These are phyloP conservation scores for Fraxinus velutina DNA, from an alignment of 305 asterid genomes.

Conservation along the genomic window DNA sequence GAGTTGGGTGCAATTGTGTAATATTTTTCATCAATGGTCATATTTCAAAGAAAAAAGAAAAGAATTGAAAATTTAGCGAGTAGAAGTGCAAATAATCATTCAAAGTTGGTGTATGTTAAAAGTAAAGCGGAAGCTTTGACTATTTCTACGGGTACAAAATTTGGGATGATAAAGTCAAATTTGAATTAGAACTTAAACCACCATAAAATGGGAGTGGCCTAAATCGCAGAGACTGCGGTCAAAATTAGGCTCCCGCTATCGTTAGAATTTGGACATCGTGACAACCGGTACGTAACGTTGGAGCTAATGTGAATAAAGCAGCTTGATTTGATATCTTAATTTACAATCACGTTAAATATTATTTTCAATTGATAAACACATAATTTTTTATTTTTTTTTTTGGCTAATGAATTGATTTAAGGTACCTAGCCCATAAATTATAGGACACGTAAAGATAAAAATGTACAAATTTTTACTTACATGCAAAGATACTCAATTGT, in stretches of 20 bases:
- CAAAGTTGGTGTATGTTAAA: not conserved
- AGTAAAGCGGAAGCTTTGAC: not conserved
- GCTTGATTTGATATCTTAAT: not conserved
- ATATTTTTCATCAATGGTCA: not conserved
- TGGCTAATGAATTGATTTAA: not conserved
- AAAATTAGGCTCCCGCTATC: not conserved
- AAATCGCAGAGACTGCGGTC: not conserved
- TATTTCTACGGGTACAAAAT: not conserved
- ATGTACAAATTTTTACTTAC: not conserved
- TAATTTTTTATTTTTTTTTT: no score
- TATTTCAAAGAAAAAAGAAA: not conserved
- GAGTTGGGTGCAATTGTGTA: not conserved
- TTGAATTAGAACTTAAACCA: not conserved
- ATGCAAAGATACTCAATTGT: not conserved
- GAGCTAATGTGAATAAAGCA: not conserved
- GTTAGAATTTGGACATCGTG: not conserved
- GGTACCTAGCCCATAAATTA: not conserved
- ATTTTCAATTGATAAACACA: no score
- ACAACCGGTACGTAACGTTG: not conserved
- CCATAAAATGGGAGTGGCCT: not conserved
- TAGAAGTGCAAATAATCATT: not conserved
- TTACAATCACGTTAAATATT: not conserved
- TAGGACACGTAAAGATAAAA: not conserved
- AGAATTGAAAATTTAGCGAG: not conserved
- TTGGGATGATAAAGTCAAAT: not conserved